Evolutionary conservation across 106 monocot species (phyloP).

Genomic region (Apostasia ramifera): DNA sequence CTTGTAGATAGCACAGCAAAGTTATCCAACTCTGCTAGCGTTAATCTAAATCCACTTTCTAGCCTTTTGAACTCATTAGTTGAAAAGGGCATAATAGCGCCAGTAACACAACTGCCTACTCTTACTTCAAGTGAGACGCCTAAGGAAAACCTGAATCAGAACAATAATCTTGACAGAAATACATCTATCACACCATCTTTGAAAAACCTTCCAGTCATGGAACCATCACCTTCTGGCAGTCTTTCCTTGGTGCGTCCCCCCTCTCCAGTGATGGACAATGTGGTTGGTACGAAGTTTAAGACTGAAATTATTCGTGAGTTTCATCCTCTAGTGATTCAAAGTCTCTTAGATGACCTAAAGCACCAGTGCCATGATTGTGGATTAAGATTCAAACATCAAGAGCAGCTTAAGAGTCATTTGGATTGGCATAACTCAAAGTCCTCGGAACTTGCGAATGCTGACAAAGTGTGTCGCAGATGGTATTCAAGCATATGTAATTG

Average conservation of each 20-base stretch:
- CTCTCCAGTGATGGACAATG: constrained; percentile 3
- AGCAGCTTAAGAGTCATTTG: constrained; percentile 41
- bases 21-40: constrained; percentile 3
- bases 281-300: constrained; percentile 63
- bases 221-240: constrained; percentile 9
- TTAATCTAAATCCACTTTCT: constrained; percentile 50
- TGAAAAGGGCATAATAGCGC: constrained; percentile 82
- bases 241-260: not conserved
- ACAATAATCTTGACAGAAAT: constrained; percentile 3
- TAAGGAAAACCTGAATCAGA: constrained; percentile 6
- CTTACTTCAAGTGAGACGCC: constrained; percentile 2
- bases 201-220: constrained; percentile 7
- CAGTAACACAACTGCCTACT: constrained; percentile 18
- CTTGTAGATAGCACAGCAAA: constrained; percentile 12
- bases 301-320: constrained; percentile 56
- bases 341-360: constrained; percentile 54
- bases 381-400: constrained; percentile 37
- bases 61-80: constrained; percentile 76
- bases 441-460: constrained; percentile 4
- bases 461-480: constrained; percentile 49
- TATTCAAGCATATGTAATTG: constrained; percentile 25
- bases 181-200: constrained; percentile 1
- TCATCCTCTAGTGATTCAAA: constrained; percentile 50
- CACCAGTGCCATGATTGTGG: constrained; percentile 68
- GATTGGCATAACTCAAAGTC: constrained; percentile 46